Conservation (phyloP, 2,329 filamentous ascomycete genomes). For the Verticillium nubilum region DNA sequence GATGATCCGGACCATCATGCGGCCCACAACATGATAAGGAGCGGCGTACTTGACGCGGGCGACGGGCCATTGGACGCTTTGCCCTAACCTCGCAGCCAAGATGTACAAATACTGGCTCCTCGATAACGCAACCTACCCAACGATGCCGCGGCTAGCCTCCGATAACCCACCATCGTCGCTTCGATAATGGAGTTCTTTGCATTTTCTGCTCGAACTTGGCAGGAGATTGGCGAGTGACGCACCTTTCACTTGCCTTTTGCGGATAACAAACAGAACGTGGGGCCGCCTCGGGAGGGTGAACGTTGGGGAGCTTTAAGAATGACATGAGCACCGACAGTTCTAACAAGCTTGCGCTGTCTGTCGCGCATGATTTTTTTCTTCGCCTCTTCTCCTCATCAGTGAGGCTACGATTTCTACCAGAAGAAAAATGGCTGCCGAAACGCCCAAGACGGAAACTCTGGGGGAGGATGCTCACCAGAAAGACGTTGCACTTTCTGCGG, state of each 20-base stretch:
- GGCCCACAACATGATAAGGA: not conserved
- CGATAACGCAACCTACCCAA: not conserved
- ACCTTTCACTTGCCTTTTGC: not conserved
- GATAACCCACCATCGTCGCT: not conserved
- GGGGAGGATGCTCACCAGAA: not conserved
- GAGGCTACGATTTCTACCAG: not conserved
- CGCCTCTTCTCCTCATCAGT: not conserved
- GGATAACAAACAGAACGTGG: not conserved
- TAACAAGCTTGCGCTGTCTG: not conserved
- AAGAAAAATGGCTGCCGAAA: not conserved
- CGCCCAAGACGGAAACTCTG: not conserved
- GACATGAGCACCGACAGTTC: not conserved
- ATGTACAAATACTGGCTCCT: not conserved
- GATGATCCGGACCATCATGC: not conserved
- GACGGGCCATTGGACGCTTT: not conserved
- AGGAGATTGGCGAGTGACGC: not conserved
- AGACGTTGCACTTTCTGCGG: not conserved
- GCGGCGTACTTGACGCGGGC: not conserved
- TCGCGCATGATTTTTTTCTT: not conserved
- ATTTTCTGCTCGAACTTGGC: not conserved
- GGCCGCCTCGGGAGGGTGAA: not conserved
- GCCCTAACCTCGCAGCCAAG: not conserved
- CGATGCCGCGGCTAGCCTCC: not conserved
- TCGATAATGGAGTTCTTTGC: not conserved
- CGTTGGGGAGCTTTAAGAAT: not conserved